Conservation (phyloP, 306 rosid genomes). For the Cicer pinnatifidum region DNA sequence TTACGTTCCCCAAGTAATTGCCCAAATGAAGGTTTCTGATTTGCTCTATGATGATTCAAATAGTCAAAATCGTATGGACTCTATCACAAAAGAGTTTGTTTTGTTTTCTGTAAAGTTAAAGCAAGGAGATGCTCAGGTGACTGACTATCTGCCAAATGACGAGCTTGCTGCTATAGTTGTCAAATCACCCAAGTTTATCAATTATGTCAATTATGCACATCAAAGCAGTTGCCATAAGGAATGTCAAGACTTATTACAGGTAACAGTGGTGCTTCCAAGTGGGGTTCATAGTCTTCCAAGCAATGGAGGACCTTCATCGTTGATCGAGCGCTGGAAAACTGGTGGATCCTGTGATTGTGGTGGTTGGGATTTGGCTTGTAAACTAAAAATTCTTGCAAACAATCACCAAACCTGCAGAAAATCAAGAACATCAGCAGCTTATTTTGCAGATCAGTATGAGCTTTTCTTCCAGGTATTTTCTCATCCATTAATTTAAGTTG, state of each 20-base stretch:
- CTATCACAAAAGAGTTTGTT: slow-evolving; percentile 69
- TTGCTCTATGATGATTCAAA: slow-evolving; percentile 52
- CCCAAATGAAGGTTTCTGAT: slow-evolving; percentile 86
- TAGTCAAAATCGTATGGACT: slow-evolving; percentile 43
- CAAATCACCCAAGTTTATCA: slow-evolving; percentile 61
- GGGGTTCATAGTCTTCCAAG: slow-evolving; percentile 89
- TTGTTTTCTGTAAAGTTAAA: slow-evolving; percentile 69
- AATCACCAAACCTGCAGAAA: slow-evolving; percentile 51
- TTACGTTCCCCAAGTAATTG: slow-evolving; percentile 68
- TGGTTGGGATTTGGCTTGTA: slow-evolving; percentile 99
- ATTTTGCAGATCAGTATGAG: slow-evolving; percentile 57
- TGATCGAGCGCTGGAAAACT: slow-evolving; percentile 91
- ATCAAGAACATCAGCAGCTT: slow-evolving; percentile 52
- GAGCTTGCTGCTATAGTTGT: slow-evolving; percentile 89
- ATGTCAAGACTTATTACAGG: slow-evolving; percentile 46
- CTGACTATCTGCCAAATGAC: slow-evolving; percentile 73
- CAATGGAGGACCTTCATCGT: slow-evolving; percentile 92
- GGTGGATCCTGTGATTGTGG: slow-evolving; percentile 99
- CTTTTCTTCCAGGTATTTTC: slow-evolving; percentile 78
- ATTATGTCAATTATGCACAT: slow-evolving; percentile 36
- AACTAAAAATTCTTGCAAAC: slow-evolving; percentile 67
- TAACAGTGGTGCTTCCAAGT: slow-evolving; percentile 86
- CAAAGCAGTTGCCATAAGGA: slow-evolving; percentile 42
- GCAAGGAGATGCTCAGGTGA: slow-evolving; percentile 59
- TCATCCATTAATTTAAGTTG: slow-evolving; percentile 28